Base-by-base conservation (phyloP, 352 stramenopile genomes). In the Phytophthora constricta region DNA sequence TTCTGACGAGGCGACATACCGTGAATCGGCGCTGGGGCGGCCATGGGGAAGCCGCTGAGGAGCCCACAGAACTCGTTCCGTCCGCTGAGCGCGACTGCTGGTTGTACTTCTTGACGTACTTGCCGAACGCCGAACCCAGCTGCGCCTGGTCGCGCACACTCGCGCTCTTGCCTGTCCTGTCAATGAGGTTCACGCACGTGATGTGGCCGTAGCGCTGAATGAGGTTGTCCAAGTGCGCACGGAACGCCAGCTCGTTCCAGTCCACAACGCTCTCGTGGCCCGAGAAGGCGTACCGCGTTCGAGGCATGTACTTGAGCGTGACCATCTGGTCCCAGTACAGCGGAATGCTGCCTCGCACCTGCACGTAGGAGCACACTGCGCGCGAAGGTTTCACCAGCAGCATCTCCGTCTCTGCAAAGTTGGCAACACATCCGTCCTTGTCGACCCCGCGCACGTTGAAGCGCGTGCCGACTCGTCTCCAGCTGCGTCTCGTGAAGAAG, bases 391-490 rank as follows among this genome's bases (percentile, higher is more conserved):
- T 62, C 81, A 84, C 49, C 95, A 74, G 58, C 80, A 87, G 55
- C 84, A 98, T 95, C 72, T 99, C 96, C 4, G 93, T 98, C 77
- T 99, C 96, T 9, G 94, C 95, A 77, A 97, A 98, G 76, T 99
- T 99, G 7, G 96, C 95, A 19, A 97, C 92, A 41, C 93, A 86
- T 31, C 95, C 95, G 8, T 90, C 77, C 33, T 80, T 84, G 77
- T 98, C 94, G 8, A 97, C 82, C 42, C 96, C 96, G 48, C 96
- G 84, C 70, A 91, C 86, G 43, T 92, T 98, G 76, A 98, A 98
- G 49, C 96, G 87, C 42, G 93, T 86, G 13, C 97, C 74, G 41
- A 97, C 79, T 48, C 94, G 86, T 61, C 89, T 84, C 54, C 74
- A 89, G 26, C 86, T 91, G 8, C 89, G 72, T n/a, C 85, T 62